phyloP scores from a whole-genome alignment of 2,329 filamentous ascomycete species.

The Elsinoe australis region DNA sequence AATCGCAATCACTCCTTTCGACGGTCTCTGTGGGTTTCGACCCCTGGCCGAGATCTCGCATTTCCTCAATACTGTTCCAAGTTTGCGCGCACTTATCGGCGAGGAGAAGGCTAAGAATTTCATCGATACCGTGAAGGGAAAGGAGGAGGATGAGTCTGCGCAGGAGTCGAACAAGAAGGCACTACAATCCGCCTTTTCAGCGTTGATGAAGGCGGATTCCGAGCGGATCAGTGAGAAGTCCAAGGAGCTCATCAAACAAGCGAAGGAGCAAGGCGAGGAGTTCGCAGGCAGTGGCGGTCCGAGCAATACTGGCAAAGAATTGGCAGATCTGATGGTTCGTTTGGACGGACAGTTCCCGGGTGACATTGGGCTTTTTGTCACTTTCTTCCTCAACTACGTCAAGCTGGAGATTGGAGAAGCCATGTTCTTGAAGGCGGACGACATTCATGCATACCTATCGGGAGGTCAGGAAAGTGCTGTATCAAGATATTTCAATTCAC shows the following conservation, averaged over 20 bases:
- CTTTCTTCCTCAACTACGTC: constrained; percentile 97
- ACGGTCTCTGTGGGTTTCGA: constrained; percentile 91
- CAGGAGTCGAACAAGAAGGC: constrained; percentile 62
- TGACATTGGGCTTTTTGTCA: constrained; percentile 88
- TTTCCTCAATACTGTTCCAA: constrained; percentile 62
- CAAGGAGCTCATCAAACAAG: constrained; percentile 62
- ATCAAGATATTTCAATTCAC: not conserved
- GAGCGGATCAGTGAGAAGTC: constrained; percentile 58
- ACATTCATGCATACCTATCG: constrained; percentile 91
- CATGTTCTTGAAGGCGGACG: constrained; percentile 91
- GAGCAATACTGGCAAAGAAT: constrained; percentile 59
- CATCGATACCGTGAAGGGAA: constrained; percentile 44
- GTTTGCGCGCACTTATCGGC: constrained; percentile 41
- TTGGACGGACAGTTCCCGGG: constrained; percentile 77
- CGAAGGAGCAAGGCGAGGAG: constrained; percentile 57
- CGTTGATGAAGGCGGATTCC: constrained; percentile 69
- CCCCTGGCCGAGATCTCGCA: constrained; percentile 79
- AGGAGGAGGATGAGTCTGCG: constrained; percentile 42
- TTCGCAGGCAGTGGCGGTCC: constrained; percentile 68
- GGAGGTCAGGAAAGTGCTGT: constrained; percentile 39
- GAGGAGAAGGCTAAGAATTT: constrained; percentile 42
- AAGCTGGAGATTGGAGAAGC: constrained; percentile 82
- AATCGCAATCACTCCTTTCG: constrained; percentile 92
- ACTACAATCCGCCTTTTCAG: constrained; percentile 65
- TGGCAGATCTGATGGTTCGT: constrained; percentile 68